phyloP scores from a whole-genome alignment of 2,329 filamentous ascomycete genomes.

The Colletotrichum ledebouriae region DNA sequence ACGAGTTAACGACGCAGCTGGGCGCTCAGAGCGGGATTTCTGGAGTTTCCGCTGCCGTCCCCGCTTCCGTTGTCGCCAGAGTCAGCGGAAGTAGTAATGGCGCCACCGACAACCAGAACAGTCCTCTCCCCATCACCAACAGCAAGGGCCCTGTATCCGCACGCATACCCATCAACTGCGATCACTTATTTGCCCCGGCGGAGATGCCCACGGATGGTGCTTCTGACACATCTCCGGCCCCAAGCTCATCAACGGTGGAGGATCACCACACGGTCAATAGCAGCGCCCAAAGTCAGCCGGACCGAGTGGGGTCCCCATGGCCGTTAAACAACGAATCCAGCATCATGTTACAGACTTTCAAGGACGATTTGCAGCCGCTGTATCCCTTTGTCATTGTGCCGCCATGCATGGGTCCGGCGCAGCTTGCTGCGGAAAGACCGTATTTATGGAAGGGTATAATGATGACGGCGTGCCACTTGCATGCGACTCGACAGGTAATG shows the following conservation, averaged over 20 bases:
- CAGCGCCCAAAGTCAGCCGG: slow-evolving; percentile 5
- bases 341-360: slow-evolving; percentile 54
- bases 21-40: slow-evolving; percentile 45
- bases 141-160: slow-evolving; percentile 28
- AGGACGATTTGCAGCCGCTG: slow-evolving; percentile 50
- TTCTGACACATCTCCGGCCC: slow-evolving; percentile 29
- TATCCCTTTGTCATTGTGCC: slow-evolving; percentile 63
- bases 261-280: slow-evolving; percentile 41
- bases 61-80: not conserved
- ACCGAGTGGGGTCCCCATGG: slow-evolving; percentile 53
- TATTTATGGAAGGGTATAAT: slow-evolving; percentile 65
- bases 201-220: slow-evolving; percentile 4
- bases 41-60: not conserved
- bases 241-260: slow-evolving; percentile 44
- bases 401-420: slow-evolving; percentile 50
- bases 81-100: not conserved
- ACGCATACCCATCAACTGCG: slow-evolving; percentile 46
- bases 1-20: slow-evolving; percentile 63
- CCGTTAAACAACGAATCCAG: slow-evolving; percentile 58
- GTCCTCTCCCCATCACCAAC: slow-evolving; percentile 28
- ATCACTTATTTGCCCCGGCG: slow-evolving; percentile 54
- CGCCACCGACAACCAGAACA: slow-evolving; percentile 36
- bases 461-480: slow-evolving; percentile 57
- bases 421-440: slow-evolving; percentile 56
- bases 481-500: slow-evolving; percentile 59